Evolutionary conservation across 2,329 filamentous ascomycete genomes (phyloP), one percentile per base, ranked within the genome.

Genomic region (Fusarium heterosporum): DNA sequence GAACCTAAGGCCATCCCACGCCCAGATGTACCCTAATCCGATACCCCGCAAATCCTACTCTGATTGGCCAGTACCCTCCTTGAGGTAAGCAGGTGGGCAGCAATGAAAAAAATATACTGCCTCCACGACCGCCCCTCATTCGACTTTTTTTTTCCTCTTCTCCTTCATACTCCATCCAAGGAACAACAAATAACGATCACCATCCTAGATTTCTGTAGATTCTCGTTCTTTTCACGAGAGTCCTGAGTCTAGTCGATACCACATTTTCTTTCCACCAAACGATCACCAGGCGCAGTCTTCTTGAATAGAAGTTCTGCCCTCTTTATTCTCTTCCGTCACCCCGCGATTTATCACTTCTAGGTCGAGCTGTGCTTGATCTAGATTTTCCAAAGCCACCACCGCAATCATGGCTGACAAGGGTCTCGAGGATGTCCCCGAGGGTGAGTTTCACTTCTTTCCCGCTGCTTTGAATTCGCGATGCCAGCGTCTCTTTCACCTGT

Each of bases 371-470:
- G 90, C 89, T 91, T 93, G 91, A 87, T 89, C 87, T 88, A 85
- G 85, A 84, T 78, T 86, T 88, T 59, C 67, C 60, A 62, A 56
- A 81, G 79, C 78, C 77, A 77, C 76, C 77, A 86, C 84, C 90
- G 90, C 93, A 95, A 97, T 91, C 89, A 98, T 98, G 95, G 95
- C 94, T 93, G 92, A 93, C 78, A 97, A 96, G 88, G 95, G 95
- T 88, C 93, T 98, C 86, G 94, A 97, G 88, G 95, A 98, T 82
- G 90, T 97, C 84, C 91, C 93, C 81, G 93, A 97, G 87, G 89
- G 93, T 97, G 87, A 86, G 93, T 89, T 69, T 56, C 50, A 67
- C 52, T 47, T 50, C 43, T 30, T 54, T 40, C 32, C 61, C 61
- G 8, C 32, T 56, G 42, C 46, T 39, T 46, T 36, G 42, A 19